Base-by-base conservation (phyloP, 2,329 filamentous ascomycete genomes). In the Aspergillus pseudoviridinutans region DNA sequence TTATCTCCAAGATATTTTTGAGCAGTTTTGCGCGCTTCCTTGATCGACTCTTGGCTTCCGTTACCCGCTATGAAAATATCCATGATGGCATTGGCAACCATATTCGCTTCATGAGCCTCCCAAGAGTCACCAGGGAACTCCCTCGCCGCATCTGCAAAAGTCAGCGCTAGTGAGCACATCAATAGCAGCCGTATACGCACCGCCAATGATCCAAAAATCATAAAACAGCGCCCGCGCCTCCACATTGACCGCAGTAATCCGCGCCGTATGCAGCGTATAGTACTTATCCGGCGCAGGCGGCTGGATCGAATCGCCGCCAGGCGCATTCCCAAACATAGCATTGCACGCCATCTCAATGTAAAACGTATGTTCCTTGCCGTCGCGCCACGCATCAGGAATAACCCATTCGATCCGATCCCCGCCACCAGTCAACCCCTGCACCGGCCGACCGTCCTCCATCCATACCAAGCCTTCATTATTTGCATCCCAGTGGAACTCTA, bases 291-390 rank as follows among this genome's bases (percentile, higher is more conserved):
- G 89, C 58, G 89, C 82, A 0, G 94, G 94, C 14, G 94, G 92
- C 71, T 96, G 90, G 65, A 97, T 97, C 32, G 82, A 86, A 72
- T 95, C 91, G 27, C 91, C 91, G 22, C 88, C 88, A 0, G 88
- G 83, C 0, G 92, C 89, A 72, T 96, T 96, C 66, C 94, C 94
- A 77, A 97, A 97, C 92, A 97, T 97, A 74, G 88, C 87, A 74
- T 99, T 99, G 78, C 94, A 97, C 22, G 94, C 94, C 90, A 97
- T 96, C 78, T 99, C 94, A 63, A 99, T 88, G 74, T 97, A 99
- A 67, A 99, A 90, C 20, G 83, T 86, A 73, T 97, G 92, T 68
- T 92, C 85, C 71, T 93, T 87, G 54, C 91, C 92, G 72, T 96
- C 90, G 60, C 90, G 84, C 77, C 90, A 96, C 17, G 80, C 80